These are phyloP conservation scores for Monosporascus ibericus DNA, from an alignment of 2,329 filamentous ascomycete species.

Conservation along the genomic window DNA sequence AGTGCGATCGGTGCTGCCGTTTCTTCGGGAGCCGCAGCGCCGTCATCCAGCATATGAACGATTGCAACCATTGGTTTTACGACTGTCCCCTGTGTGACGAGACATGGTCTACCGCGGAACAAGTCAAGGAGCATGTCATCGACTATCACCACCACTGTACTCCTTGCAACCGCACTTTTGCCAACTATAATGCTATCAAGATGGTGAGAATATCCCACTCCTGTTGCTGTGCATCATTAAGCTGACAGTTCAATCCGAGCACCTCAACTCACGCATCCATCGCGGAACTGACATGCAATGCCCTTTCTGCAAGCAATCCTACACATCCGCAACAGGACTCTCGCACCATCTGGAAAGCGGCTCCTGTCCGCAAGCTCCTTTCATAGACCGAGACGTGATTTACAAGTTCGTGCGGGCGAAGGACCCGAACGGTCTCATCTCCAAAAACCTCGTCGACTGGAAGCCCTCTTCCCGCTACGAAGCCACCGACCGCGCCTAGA, in stretches of 20 bases:
- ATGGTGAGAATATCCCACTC: conserved; percentile 20
- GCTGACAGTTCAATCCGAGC: conserved; percentile 30
- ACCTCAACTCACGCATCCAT: conserved; percentile 48
- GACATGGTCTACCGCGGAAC: conserved; percentile 9
- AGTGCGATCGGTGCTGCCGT: conserved; percentile 13
- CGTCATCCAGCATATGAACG: conserved; percentile 23
- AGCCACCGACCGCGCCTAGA: conserved; percentile 37
- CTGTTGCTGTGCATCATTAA: not conserved
- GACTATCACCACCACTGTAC: conserved; percentile 26
- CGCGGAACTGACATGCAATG: conserved; percentile 39
- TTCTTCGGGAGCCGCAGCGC: conserved; percentile 7
- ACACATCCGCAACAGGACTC: conserved; percentile 46
- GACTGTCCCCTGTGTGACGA: conserved; percentile 23
- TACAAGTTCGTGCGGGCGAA: conserved; percentile 36
- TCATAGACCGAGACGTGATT: conserved; percentile 42
- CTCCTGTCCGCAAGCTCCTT: conserved; percentile 39
- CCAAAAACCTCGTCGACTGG: conserved; percentile 45
- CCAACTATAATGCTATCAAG: conserved; percentile 21
- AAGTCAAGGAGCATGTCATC: conserved; percentile 20
- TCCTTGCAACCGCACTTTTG: conserved; percentile 28
- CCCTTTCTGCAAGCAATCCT: conserved; percentile 45
- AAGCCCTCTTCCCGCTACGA: conserved; percentile 26
- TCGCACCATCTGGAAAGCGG: conserved; percentile 50
- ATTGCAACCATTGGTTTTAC: conserved; percentile 20
- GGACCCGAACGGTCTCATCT: conserved; percentile 43